Evolutionary conservation across 78 protist genomes (phyloP).

Genomic region (Isochrysis galbana): DNA sequence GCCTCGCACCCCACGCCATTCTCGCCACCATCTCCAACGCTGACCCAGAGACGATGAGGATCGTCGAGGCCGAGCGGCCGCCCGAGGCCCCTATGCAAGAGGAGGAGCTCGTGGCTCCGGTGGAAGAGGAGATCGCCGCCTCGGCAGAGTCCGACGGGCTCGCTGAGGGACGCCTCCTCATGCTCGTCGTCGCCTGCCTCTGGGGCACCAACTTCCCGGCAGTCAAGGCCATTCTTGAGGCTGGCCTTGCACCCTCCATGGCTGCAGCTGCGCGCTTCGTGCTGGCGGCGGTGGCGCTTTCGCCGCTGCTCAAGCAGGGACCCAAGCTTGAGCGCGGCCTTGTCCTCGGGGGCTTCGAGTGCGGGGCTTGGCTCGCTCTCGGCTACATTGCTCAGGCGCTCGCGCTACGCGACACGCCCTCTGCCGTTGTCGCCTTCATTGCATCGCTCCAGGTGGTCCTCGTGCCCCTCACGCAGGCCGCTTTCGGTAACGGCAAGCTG

Average conservation of each 20-base stretch:
- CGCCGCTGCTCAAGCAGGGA: neutral
- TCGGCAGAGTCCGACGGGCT: too few relatives aligned
- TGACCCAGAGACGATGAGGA: too few relatives aligned
- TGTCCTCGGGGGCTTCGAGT: neutral
- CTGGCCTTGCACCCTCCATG: neutral
- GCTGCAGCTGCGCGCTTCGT: neutral
- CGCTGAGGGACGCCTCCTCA: too few relatives aligned
- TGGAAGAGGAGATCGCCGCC: too few relatives aligned
- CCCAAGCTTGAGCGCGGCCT: neutral
- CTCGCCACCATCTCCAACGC: too few relatives aligned
- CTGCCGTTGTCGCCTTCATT: too few relatives aligned
- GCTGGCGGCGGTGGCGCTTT: neutral
- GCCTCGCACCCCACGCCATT: too few relatives aligned
- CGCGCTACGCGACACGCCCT: too few relatives aligned
- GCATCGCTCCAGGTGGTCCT: neutral
- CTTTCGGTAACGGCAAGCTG: neutral
- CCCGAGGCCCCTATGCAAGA: too few relatives aligned
- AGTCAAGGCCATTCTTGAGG: neutral
- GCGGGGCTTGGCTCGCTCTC: neutral
- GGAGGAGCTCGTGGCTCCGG: too few relatives aligned
- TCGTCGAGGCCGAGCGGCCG: too few relatives aligned
- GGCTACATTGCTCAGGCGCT: neutral
- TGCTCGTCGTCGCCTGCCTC: neutral
- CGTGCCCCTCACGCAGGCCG: neutral
- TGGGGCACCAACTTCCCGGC: conserved; percentile 1